A percentile compares a stretch with the other conserved stretches of the same genome.
Conservation (phyloP, 1,139 yeast genomes). For the Nakaseomyces nivariensis region DNA sequence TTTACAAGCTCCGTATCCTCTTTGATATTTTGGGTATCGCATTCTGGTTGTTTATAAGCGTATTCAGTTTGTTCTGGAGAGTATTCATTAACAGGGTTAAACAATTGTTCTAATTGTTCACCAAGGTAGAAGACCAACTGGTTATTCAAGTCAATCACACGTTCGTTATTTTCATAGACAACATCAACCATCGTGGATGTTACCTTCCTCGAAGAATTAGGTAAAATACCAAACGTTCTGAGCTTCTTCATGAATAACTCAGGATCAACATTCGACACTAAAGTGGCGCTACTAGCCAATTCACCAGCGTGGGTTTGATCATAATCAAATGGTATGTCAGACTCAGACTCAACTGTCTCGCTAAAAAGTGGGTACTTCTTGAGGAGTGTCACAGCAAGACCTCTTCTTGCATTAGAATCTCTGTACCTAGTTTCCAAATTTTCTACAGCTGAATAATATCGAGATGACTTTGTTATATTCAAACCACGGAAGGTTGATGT, state of each 20-base stretch:
- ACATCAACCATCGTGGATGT: conserved; percentile 60
- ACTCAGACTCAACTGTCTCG: neutral
- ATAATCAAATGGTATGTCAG: conserved; percentile 10
- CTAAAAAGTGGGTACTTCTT: conserved; percentile 55
- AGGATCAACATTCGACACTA: conserved; percentile 25
- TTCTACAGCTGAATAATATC: conserved; percentile 71
- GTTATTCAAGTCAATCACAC: conserved; percentile 56
- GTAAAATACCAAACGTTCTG: conserved; percentile 44
- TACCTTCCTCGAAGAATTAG: conserved; percentile 55
- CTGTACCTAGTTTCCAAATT: conserved; percentile 46
- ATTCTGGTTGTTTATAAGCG: conserved; percentile 40
- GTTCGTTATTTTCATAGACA: conserved; percentile 49
- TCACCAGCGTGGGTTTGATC: conserved; percentile 44
- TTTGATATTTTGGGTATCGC: conserved; percentile 10
- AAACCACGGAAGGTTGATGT: conserved; percentile 51
- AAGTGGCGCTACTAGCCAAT: conserved; percentile 70
- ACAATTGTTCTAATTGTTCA: conserved; percentile 74
- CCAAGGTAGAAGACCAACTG: conserved; percentile 67
- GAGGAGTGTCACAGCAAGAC: conserved; percentile 66
- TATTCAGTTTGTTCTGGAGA: conserved; percentile 80
- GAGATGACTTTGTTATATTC: conserved; percentile 50
- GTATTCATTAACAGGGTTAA: conserved; percentile 83
- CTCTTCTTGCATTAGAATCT: conserved; percentile 54
- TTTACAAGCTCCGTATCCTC: conserved; percentile 30
- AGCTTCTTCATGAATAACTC: conserved; percentile 39